phyloP scores from a whole-genome alignment of 1,284 basidiomycete species.

The Cryptococcus floricola region DNA sequence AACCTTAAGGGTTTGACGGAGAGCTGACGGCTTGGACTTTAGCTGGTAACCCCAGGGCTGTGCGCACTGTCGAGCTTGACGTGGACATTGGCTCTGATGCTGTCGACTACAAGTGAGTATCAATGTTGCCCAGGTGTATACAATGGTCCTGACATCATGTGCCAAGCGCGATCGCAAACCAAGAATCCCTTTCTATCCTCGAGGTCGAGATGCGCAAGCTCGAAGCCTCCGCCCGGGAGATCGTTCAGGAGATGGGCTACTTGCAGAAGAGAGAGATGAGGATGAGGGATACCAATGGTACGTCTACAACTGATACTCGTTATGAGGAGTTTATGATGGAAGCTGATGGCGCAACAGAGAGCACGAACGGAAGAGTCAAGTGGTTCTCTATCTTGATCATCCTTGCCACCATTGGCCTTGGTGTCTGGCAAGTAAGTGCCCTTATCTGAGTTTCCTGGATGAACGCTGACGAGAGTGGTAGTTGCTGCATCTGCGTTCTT shows the following conservation, averaged over 20 bases:
- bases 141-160: neutral
- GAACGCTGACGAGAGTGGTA: slow-evolving; percentile 15
- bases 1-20: slow-evolving; percentile 16
- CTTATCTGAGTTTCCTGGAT: neutral
- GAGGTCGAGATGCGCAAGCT: slow-evolving; percentile 98
- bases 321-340: neutral
- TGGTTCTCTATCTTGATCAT: slow-evolving; percentile 89
- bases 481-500: slow-evolving; percentile 84
- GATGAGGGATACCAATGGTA: slow-evolving; percentile 89
- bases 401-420: slow-evolving; percentile 71
- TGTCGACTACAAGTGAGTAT: slow-evolving; percentile 89
- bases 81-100: slow-evolving; percentile 98
- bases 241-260: slow-evolving; percentile 90
- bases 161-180: slow-evolving; percentile 89
- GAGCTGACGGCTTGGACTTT: neutral
- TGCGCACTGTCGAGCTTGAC: slow-evolving; percentile 81
- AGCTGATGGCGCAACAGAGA: slow-evolving; percentile 57
- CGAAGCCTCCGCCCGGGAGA: slow-evolving; percentile 89
- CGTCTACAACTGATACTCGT: slow-evolving; percentile 41
- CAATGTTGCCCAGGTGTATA: neutral
- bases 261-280: slow-evolving; percentile 82
- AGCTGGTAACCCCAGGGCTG: slow-evolving; percentile 50
- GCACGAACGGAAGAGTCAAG: slow-evolving; percentile 86
- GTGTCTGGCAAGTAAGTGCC: slow-evolving; percentile 72
- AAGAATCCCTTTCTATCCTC: slow-evolving; percentile 89